Evolutionary conservation across 2,329 filamentous ascomycete genomes (phyloP).

Genomic region (Diplodia seriata): DNA sequence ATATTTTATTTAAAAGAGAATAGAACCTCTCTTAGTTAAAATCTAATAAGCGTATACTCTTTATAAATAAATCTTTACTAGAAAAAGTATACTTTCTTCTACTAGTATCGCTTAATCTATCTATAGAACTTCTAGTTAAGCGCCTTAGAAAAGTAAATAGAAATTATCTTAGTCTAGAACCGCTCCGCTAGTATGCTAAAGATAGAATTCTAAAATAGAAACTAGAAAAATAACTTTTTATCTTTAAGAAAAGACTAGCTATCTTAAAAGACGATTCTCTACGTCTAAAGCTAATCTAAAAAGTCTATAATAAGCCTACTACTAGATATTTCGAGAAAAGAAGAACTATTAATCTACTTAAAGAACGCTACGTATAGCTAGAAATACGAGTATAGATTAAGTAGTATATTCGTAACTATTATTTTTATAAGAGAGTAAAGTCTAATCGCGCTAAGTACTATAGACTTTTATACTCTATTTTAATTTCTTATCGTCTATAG

Average conservation of each 20-base stretch:
- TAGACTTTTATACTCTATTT: slow-evolving; percentile 31
- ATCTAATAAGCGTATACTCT: no score
- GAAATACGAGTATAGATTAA: no score
- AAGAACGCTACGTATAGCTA: no score
- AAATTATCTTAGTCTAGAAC: no score
- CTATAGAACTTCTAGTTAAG: no score
- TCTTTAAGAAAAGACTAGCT: background rate
- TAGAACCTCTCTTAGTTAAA: no score
- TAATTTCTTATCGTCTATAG: slow-evolving; percentile 33
- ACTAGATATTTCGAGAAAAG: background rate
- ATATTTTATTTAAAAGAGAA: background rate
- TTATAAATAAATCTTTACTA: no score
- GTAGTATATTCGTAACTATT: slow-evolving; percentile 24
- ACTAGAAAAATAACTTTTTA: no score
- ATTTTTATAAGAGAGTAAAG: slow-evolving; percentile 12
- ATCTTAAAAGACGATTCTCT: background rate
- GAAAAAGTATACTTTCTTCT: background rate
- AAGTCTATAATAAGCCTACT: background rate
- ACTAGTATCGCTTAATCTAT: no score
- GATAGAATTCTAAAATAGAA: no score
- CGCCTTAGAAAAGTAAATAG: no score
- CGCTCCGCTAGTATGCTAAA: no score
- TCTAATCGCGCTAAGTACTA: slow-evolving; percentile 1
- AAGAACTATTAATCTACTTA: background rate
- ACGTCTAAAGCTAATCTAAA: background rate